Conservation (phyloP, 176 grass and related monocot genomes). For the Avena insularis region DNA sequence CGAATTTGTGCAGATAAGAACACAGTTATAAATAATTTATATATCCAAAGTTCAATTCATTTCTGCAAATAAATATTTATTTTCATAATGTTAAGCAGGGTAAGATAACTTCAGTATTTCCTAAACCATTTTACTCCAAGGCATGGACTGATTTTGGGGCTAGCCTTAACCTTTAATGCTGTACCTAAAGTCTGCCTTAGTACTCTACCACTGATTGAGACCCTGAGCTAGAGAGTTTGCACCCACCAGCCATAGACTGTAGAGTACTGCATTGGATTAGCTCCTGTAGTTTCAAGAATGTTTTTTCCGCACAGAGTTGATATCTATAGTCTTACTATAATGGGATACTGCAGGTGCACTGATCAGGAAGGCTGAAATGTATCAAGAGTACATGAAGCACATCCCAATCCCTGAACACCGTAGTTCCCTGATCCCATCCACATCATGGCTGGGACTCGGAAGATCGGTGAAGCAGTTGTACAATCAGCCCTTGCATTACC, state of each 20-base stretch:
- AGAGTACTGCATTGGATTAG: conserved; percentile 6
- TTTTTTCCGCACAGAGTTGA: conserved; percentile 16
- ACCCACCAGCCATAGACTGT: conserved; percentile 6
- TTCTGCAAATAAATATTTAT: neutral
- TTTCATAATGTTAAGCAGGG: neutral
- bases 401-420: conserved; percentile 66
- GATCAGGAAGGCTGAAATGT: conserved; percentile 85
- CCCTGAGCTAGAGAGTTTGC: conserved; percentile 6
- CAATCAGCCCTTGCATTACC: conserved; percentile 83
- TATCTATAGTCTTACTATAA: conserved; percentile 28
- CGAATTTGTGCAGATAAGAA: neutral
- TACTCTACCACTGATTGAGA: neutral
- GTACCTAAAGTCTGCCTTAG: neutral
- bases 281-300: conserved; percentile 20
- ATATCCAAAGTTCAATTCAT: neutral
- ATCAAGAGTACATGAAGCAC: conserved; percentile 87
- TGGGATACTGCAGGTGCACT: conserved; percentile 74
- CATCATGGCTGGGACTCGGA: conserved; percentile 76
- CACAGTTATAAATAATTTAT: neutral
- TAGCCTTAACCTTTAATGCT: neutral
- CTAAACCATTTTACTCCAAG: conserved; percentile 10
- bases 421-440: conserved; percentile 69
- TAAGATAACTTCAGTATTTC: neutral
- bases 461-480: conserved; percentile 81
- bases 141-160: neutral